Evolutionary conservation across 2,329 filamentous ascomycete species (phyloP), one percentile per base, ranked within the genome.

Genomic region (Phialophora chinensis): DNA sequence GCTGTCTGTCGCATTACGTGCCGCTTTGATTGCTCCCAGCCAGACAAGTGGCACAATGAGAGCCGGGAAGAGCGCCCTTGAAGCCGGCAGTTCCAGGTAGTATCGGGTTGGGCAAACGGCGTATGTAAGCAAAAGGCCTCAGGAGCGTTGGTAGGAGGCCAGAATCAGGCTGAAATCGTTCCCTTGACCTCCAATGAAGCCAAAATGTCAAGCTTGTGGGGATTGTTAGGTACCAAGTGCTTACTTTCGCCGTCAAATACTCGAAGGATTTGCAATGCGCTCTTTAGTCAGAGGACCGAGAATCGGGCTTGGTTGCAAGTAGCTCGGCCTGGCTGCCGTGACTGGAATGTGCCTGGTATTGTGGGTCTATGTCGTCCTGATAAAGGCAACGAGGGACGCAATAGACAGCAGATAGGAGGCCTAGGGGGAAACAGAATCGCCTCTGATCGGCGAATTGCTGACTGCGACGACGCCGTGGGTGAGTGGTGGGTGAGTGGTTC

Each of bases 231-330:
- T 17, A 55, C 4, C 27, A 55, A 55, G 29, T 52, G 49, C 25
- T 55, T 53, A 53, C 38, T 44, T 11, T 27, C 49, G 49, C 27
- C 49, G 20, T 53, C 49, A 53, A 27, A 53, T 53, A 53, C 10
- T 10, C 14, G 23, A 27, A 27, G 20, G 49, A 53, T 53, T 53
- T 53, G 20, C 49, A 14, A 53, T 27, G 20, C 49, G 20, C 27
- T 27, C 23, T 44, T 52, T 27, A 53, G 20, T 53, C 49, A 53
- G 49, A 53, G 27, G 49, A 25, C 20, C 20, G 25, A 52, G 49
- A 25, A 20, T 27, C 49, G 49, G 20, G 12, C 10, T 11, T 25
- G n/a, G 47, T n/a, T 0, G 20, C 20, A 53, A 44, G 38, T n/a
- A 44, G 38, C 38, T 44, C 38, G 38, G 38, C 17, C 4, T 53